A percentile compares a stretch with the other conserved stretches of the same genome.
Conservation (phyloP, 768 basidiomycete genomes). For the Rubroboletus pulcherrimus region DNA sequence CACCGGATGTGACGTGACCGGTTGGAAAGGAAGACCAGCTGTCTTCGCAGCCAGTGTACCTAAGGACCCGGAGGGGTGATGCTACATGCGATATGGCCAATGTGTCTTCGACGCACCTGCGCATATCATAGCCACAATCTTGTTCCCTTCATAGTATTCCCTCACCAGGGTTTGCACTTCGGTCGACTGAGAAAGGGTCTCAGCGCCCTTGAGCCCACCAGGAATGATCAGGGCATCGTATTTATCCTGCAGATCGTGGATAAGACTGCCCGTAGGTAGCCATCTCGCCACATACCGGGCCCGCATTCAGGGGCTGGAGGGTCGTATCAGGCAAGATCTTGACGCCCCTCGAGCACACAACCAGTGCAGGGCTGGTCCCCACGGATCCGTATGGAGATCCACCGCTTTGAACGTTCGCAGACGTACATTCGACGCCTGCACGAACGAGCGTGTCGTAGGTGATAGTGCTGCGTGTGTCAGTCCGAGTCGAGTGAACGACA, state of each 20-base stretch:
- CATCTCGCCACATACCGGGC: slow-evolving; percentile 40
- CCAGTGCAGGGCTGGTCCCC: slow-evolving; percentile 42
- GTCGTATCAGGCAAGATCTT: slow-evolving; percentile 65
- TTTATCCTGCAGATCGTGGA: slow-evolving; percentile 41
- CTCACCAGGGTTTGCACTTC: slow-evolving; percentile 62
- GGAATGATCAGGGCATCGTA: slow-evolving; percentile 74
- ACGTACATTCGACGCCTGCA: slow-evolving; percentile 62
- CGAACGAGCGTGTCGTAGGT: slow-evolving; percentile 80
- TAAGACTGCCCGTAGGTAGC: not conserved
- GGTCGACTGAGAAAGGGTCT: slow-evolving; percentile 58
- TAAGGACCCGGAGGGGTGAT: slow-evolving; percentile 20
- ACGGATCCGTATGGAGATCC: slow-evolving; percentile 23
- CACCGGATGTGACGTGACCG: slow-evolving; percentile 75
- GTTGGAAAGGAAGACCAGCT: slow-evolving; percentile 56
- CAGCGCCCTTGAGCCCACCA: slow-evolving; percentile 75
- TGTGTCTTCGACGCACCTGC: slow-evolving; percentile 48
- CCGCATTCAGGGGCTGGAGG: slow-evolving; percentile 42
- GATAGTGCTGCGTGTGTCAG: slow-evolving; percentile 53
- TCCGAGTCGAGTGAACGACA: not conserved
- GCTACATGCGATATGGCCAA: not conserved
- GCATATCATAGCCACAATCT: slow-evolving; percentile 79
- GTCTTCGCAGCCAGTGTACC: slow-evolving; percentile 69
- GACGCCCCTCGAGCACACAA: slow-evolving; percentile 68
- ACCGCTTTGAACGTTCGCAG: slow-evolving; percentile 55
- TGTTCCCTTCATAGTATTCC: slow-evolving; percentile 39